Conservation (phyloP, 2,329 filamentous ascomycete genomes). For the Cercospora zeae-maydis region DNA sequence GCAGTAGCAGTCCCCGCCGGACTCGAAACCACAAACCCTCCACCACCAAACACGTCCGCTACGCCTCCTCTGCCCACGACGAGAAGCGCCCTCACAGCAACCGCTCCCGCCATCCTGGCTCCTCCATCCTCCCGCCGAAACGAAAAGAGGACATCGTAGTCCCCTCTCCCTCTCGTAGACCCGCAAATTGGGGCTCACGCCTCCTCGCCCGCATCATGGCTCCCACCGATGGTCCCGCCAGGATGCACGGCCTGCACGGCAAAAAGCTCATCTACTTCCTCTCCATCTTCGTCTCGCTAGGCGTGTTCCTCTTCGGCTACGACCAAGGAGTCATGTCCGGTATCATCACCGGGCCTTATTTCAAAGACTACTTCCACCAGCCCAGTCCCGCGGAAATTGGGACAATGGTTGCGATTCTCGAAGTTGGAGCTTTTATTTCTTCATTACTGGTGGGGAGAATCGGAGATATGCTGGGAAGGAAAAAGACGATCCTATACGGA, state of each 20-base stretch:
- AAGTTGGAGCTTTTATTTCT: conserved; percentile 86
- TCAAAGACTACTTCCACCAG: conserved; percentile 88
- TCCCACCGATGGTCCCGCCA: conserved; percentile 62
- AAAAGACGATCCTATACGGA: conserved; percentile 88
- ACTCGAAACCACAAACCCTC: conserved; percentile 19
- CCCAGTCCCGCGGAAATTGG: conserved; percentile 83
- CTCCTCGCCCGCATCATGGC: conserved; percentile 83
- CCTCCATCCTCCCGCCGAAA: conserved; percentile 47
- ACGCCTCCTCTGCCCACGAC: conserved; percentile 47
- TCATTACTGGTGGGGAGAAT: conserved; percentile 82
- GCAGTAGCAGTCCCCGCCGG: conserved; percentile 25
- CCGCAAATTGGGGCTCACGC: conserved; percentile 64
- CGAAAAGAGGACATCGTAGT: conserved; percentile 73
- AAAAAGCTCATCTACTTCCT: conserved; percentile 80
- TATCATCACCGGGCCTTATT: conserved; percentile 69
- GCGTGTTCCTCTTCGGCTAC: conserved; percentile 85
- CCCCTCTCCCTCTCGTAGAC: conserved; percentile 62
- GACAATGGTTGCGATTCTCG: conserved; percentile 96
- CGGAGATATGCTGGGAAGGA: conserved; percentile 85
- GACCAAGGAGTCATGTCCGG: conserved; percentile 87
- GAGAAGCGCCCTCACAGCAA: conserved; percentile 34
- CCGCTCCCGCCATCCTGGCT: conserved; percentile 16
- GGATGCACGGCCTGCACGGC: conserved; percentile 88
- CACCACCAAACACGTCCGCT: conserved; percentile 62
- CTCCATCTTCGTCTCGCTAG: conserved; percentile 50